phyloP scores from a whole-genome alignment of 2,329 filamentous ascomycete species.

The Byssoonygena ceratinophila region DNA sequence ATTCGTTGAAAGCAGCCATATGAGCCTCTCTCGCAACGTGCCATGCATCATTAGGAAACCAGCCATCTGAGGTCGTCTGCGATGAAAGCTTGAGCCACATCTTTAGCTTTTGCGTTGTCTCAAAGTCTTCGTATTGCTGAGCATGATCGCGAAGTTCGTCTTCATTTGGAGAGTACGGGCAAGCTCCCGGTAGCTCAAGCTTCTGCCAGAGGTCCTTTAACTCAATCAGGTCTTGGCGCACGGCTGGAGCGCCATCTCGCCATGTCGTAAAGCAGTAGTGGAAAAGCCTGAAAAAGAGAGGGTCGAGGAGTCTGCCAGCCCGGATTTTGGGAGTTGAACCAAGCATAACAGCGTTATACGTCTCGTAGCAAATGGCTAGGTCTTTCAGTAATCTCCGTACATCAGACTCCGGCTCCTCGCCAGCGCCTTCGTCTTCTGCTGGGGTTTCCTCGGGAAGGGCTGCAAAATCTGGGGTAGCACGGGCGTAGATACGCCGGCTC shows the following conservation, averaged over 20 bases:
- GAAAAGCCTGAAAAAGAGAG: constrained; percentile 25
- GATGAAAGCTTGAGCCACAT: constrained; percentile 22
- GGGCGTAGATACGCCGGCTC: constrained; percentile 26
- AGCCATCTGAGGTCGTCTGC: constrained; percentile 26
- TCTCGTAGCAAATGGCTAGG: constrained; percentile 23
- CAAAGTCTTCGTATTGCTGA: constrained; percentile 26
- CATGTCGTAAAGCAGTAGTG: constrained; percentile 25
- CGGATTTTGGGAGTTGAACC: constrained; percentile 21
- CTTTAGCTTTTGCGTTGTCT: constrained; percentile 24
- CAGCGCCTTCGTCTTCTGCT: constrained; percentile 12
- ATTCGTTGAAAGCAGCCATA: constrained; percentile 23
- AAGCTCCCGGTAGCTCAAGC: constrained; percentile 21
- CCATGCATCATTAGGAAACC: constrained; percentile 27
- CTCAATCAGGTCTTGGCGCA: constrained; percentile 27
- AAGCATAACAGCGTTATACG: constrained; percentile 24
- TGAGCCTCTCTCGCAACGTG: constrained; percentile 22
- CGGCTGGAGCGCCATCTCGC: constrained; percentile 21
- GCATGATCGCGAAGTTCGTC: constrained; percentile 22
- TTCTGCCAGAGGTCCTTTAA: constrained; percentile 22
- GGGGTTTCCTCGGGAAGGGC: constrained; percentile 17
- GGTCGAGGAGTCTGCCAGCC: constrained; percentile 22
- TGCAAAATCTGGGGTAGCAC: constrained; percentile 25
- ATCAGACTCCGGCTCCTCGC: constrained; percentile 3
- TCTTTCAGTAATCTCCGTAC: constrained; percentile 21
- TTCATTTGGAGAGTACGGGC: constrained; percentile 22